Evolutionary conservation across 208 protist genomes (phyloP), one percentile per base, ranked within the genome.

Genomic region (Leishmania tarentolae): DNA sequence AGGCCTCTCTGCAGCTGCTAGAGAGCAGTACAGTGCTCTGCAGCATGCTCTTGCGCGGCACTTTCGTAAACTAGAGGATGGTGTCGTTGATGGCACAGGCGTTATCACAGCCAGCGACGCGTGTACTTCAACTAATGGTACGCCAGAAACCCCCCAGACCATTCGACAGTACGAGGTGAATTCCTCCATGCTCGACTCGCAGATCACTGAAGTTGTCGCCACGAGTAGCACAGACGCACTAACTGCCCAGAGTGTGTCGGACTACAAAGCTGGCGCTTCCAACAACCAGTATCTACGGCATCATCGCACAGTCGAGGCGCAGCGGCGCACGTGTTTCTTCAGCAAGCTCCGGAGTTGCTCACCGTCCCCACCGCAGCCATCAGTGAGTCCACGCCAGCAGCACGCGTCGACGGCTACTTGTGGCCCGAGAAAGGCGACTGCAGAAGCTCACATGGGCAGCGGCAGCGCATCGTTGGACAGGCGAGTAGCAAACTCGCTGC

Each of bases 1-100:
- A 28, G 72, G 72, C 47, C 72, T 76, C 50, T 76, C 72, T 17
- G 72, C 35, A 53, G 52, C 72, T n/a, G 21, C 72, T 11, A 31
- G 52, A 42, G 50, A 44, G 50, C 50, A 53, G 52, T 76, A 76
- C 72, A 24, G 31, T 2, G 72, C 47, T 61, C 72, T 76, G 52
- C 72, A 44, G 50, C 31, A 35, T 19, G 35, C 31, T 11, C 72
- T 76, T 56, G 50, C 46, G n/a, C 28, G 35, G 35, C 35, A 61
- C 72, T 19, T 76, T 8, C 19, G 72, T 76, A 17, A 40, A 17
- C 31, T 19, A 21, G 46, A 31, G 46, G 44, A 15, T 8, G n/a
- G 21, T 19, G 31, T 0, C 47, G 19, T 75, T 28, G 47, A 7
- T 50, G 11, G 50, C 46, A 40, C 50, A 7, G 4, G n/a, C 37